Percentiles rank a stretch among this genome's conserved stretches.
These are phyloP conservation scores for Exophiala xenobiotica DNA, from an alignment of 2,329 filamentous ascomycete genomes.

Conservation along the genomic window DNA sequence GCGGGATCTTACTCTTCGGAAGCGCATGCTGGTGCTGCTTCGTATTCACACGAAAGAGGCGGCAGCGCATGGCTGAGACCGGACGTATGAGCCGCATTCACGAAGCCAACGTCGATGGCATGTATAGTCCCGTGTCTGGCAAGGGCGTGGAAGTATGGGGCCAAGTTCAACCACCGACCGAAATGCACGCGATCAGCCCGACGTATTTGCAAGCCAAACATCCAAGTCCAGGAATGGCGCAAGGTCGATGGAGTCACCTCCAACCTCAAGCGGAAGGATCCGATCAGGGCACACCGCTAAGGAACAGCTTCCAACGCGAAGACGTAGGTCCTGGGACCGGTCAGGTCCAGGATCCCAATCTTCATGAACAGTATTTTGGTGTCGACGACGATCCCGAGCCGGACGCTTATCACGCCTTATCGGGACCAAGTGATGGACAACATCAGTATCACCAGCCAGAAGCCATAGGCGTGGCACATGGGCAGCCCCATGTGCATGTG, in stretches of 20 bases:
- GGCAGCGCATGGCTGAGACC: slow-evolving; percentile 35
- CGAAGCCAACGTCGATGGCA: slow-evolving; percentile 22
- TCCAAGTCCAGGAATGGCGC: slow-evolving; percentile 26
- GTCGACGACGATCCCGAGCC: slow-evolving; percentile 15
- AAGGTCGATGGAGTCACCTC: slow-evolving; percentile 22
- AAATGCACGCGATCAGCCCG: slow-evolving; percentile 29
- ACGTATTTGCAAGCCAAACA: slow-evolving; percentile 20
- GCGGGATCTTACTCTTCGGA: slow-evolving; percentile 40
- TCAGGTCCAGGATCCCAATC: slow-evolving; percentile 27
- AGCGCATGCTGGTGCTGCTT: slow-evolving; percentile 40
- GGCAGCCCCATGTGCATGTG: neutral
- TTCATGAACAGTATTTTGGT: slow-evolving; percentile 31
- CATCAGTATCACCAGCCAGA: neutral
- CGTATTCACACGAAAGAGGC: slow-evolving; percentile 44
- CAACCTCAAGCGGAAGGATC: neutral
- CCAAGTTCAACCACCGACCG: slow-evolving; percentile 18
- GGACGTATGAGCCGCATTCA: slow-evolving; percentile 29
- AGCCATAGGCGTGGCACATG: neutral
- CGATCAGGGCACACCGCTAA: slow-evolving; percentile 22
- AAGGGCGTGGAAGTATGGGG: slow-evolving; percentile 22
- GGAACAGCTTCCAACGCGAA: slow-evolving; percentile 27
- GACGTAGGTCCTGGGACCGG: slow-evolving; percentile 26
- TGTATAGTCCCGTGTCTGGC: slow-evolving; percentile 23
- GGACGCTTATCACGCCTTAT: slow-evolving; percentile 1
- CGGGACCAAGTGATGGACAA: slow-evolving; percentile 10